phyloP scores from a whole-genome alignment of 2,329 filamentous ascomycete genomes.

The Botrytis sinoallii region DNA sequence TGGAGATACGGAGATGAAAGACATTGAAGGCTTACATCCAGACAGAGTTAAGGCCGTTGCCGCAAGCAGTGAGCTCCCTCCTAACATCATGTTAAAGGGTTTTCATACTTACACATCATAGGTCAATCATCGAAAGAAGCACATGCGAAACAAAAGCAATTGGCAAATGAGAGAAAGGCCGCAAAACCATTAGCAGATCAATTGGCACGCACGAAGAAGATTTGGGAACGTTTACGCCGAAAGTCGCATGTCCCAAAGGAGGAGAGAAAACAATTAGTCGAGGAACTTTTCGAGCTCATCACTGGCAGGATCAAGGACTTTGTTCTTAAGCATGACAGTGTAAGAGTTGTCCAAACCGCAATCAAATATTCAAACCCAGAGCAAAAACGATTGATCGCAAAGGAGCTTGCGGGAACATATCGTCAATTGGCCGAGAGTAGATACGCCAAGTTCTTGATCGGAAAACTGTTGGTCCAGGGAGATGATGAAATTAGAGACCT shows the following conservation, averaged over 20 bases:
- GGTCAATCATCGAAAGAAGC: conserved; percentile 75
- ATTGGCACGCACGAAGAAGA: conserved; percentile 85
- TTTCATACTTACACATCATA: conserved; percentile 34
- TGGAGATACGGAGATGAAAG: conserved; percentile 39
- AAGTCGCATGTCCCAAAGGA: conserved; percentile 92
- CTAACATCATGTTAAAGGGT: conserved; percentile 39
- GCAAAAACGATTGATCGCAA: conserved; percentile 82
- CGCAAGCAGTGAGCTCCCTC: conserved; percentile 29
- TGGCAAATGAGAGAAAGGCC: conserved; percentile 84
- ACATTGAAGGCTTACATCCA: conserved; percentile 38
- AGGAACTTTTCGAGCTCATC: conserved; percentile 87
- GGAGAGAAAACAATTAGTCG: conserved; percentile 81
- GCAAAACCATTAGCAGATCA: conserved; percentile 91
- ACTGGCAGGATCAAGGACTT: conserved; percentile 91
- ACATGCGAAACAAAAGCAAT: conserved; percentile 87
- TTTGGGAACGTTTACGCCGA: conserved; percentile 89
- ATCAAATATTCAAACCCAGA: conserved; percentile 89
- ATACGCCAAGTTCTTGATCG: conserved; percentile 96
- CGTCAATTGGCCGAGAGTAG: conserved; percentile 84
- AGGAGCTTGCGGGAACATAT: conserved; percentile 82
- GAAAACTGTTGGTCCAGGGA: conserved; percentile 91
- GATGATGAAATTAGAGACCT: conserved; percentile 82
- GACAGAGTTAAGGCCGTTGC: conserved; percentile 37
- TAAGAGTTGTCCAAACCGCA: conserved; percentile 93
- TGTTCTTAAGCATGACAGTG: conserved; percentile 96